These are phyloP conservation scores for Xylariaceae sp. DNA, from an alignment of 2,329 filamentous ascomycete species.

Conservation along the genomic window DNA sequence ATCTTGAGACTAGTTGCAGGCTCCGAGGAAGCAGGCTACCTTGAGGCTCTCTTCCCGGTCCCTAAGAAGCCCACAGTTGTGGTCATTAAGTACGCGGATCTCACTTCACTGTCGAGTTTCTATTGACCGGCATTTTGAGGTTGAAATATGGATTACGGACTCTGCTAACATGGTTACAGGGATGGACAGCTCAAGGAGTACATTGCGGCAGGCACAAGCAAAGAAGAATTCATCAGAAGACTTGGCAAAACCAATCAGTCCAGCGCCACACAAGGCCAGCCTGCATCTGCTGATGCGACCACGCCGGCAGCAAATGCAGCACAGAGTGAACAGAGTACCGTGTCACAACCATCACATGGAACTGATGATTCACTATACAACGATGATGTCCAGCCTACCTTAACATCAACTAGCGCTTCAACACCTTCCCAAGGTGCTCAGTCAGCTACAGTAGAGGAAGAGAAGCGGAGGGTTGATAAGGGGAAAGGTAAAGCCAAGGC, in stretches of 20 bases:
- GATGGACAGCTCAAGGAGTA: constrained; percentile 76
- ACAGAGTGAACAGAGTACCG: constrained; percentile 6
- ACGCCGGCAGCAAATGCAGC: constrained; percentile 3
- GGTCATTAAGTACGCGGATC: constrained; percentile 59
- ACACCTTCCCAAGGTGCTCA: constrained; percentile 23
- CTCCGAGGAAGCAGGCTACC: constrained; percentile 74
- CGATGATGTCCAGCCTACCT: constrained; percentile 15
- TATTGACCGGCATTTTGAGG: background rate
- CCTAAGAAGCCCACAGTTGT: constrained; percentile 71
- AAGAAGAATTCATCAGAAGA: constrained; percentile 60
- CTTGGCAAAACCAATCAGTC: constrained; percentile 41
- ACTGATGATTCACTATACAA: constrained; percentile 16
- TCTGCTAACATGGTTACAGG: constrained; percentile 34
- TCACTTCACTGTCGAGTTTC: background rate
- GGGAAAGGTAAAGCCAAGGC: constrained; percentile 46
- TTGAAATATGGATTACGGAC: background rate
- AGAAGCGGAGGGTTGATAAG: constrained; percentile 42
- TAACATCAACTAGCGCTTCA: constrained; percentile 8
- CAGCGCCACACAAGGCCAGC: constrained; percentile 13
- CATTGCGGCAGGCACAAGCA: constrained; percentile 57
- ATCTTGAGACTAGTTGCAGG: constrained; percentile 65
- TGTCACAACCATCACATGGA: constrained; percentile 9
- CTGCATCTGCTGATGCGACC: constrained; percentile 4
- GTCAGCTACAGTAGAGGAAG: constrained; percentile 44
- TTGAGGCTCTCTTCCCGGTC: constrained; percentile 79